phyloP scores from a whole-genome alignment of 2,329 filamentous ascomycete genomes.

The Blastomyces gilchristii region DNA sequence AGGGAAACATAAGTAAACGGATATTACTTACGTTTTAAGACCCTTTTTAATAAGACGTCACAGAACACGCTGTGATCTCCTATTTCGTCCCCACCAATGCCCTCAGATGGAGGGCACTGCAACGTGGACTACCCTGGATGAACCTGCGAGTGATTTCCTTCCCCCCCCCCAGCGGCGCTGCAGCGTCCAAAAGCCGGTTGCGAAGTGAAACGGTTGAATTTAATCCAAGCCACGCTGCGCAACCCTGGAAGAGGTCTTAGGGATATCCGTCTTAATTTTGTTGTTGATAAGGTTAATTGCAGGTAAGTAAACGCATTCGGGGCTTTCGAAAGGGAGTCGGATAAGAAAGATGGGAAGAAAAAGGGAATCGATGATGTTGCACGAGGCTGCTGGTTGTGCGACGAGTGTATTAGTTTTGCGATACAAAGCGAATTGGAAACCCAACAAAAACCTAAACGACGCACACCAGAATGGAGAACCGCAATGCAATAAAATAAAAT shows the following conservation, averaged over 20 bases:
- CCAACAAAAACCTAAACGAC: background rate
- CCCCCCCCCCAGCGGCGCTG: background rate
- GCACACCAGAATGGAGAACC: background rate
- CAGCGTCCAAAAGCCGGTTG: slow-evolving; percentile 5
- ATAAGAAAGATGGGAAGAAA: slow-evolving; percentile 29
- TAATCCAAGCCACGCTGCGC: background rate
- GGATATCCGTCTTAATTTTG: background rate
- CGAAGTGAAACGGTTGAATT: slow-evolving; percentile 3
- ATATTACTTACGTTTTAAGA: slow-evolving; percentile 3
- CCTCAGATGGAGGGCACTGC: slow-evolving; percentile 5
- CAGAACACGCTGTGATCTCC: background rate
- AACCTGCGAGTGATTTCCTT: background rate
- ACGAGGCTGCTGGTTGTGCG: slow-evolving; percentile 6
- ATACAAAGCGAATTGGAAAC: background rate
- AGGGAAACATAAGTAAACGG: background rate
- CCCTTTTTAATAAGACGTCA: background rate
- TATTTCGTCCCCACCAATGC: slow-evolving; percentile 2
- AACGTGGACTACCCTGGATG: slow-evolving; percentile 1
- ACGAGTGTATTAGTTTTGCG: background rate
- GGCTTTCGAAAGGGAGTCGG: slow-evolving; percentile 14
- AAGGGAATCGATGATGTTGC: slow-evolving; percentile 18
- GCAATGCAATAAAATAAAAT: background rate
- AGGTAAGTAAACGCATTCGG: slow-evolving; percentile 2
- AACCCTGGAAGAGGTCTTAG: background rate
- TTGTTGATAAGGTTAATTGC: slow-evolving; percentile 9